Conservation (phyloP, 2,329 filamentous ascomycete genomes). For the Fusarium sp. region DNA sequence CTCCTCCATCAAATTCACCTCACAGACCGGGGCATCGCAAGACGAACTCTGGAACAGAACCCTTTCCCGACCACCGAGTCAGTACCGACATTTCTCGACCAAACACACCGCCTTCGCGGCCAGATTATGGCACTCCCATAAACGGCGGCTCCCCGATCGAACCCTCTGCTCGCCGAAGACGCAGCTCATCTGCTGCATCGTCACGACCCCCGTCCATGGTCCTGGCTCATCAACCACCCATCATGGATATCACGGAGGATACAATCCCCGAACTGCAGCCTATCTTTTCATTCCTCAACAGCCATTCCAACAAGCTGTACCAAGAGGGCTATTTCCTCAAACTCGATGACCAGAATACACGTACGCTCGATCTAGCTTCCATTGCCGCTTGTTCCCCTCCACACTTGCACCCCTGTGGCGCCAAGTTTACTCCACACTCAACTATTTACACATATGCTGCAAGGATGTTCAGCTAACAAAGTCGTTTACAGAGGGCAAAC, state of each 20-base stretch:
- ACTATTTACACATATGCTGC: constrained; percentile 10
- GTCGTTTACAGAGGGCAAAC: constrained; percentile 76
- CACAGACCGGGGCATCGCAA: constrained; percentile 46
- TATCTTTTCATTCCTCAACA: constrained; percentile 93
- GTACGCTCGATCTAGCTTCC: constrained; percentile 62
- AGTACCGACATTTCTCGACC: constrained; percentile 52
- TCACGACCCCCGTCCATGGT: constrained; percentile 85
- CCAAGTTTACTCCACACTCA: constrained; percentile 20
- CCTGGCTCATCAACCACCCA: constrained; percentile 83
- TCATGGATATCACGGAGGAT: constrained; percentile 86
- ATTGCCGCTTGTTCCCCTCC: constrained; percentile 41
- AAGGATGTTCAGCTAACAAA: constrained; percentile 33
- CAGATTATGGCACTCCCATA: constrained; percentile 56
- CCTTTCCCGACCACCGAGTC: constrained; percentile 49
- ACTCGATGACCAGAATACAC: constrained; percentile 90
- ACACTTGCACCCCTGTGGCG: constrained; percentile 19
- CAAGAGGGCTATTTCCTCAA: constrained; percentile 98
- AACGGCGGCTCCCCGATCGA: constrained; percentile 56
- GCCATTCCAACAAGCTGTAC: constrained; percentile 95
- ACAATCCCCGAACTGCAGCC: constrained; percentile 93
- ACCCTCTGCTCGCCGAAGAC: constrained; percentile 58
- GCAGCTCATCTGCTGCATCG: constrained; percentile 50
- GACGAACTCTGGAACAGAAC: constrained; percentile 45
- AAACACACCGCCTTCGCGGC: constrained; percentile 51
- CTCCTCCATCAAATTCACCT: constrained; percentile 53